Evolutionary conservation across 345 rosid species (phyloP), one percentile per base, ranked within the genome.

Genomic region (Citrus medica): DNA sequence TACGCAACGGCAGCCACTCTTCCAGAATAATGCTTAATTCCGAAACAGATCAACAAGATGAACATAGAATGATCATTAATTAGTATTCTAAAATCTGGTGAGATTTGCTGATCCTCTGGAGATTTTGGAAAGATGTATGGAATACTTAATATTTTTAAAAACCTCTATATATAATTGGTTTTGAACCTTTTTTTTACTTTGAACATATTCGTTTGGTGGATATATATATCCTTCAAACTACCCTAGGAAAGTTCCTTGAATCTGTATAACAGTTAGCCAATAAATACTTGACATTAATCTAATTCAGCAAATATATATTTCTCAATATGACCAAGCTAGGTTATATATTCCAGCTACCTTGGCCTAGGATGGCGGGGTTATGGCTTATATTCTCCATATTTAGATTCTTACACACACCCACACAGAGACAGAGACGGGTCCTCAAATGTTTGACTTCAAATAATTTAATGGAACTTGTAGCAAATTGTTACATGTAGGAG

Each of bases 51-150:
- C 17, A 13, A 46, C 1, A 13, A 13, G 5, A 46, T 13, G 17
- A 46, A 46, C 1, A 46, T 46, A 46, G 13, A 4, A 61, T 62
- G n/a, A 40, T 21, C 30, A 62, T 64, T 27, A 64, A 38, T 81
- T 67, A 37, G 64, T 59, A 61, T 33, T 66, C 10, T 62, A 55
- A 55, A 64, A 58, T 73, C 83, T 74, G 9, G 64, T 79, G 42
- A 80, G 86, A 87, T 85, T 80, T 85, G 85, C 77, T 61, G 37
- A 70, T 35, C 70, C 48, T 78, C 85, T 79, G 28, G 14, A 78
- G 86, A 83, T 87, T 79, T 87, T 69, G 56, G 53, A 33, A 68
- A 28, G 17, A n/a, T 6, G 30, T 5, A 56, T 32, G 46, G 66
- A 66, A 80, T 68, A 58, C 78, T 58, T 68, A 71, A 67, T 42